A percentile compares a stretch with the other conserved stretches of the same genome.
Conservation (phyloP, 345 rosid genomes). For the Citrus inodora region DNA sequence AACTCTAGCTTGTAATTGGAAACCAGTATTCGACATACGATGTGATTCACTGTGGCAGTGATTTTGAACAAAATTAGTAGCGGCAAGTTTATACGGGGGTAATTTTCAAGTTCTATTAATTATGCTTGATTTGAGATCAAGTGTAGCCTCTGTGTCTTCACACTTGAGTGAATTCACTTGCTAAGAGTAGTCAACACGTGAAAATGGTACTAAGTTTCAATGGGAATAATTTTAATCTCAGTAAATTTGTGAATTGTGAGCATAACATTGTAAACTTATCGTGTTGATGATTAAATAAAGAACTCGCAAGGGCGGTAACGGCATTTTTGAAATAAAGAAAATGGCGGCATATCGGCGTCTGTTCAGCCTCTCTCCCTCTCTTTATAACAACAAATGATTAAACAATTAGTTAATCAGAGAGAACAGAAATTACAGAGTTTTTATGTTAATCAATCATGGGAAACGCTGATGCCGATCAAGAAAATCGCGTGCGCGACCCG, state of each 20-base stretch:
- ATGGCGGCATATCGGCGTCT: neutral
- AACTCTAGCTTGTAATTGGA: neutral
- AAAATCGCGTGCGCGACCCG: conserved; percentile 3
- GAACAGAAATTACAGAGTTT: neutral
- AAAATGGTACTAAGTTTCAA: too few species aligned
- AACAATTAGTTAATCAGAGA: neutral
- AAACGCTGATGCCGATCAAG: conserved; percentile 4
- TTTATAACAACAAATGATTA: neutral
- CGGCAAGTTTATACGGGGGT: neutral
- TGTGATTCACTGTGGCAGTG: neutral
- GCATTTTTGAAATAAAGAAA: conserved; percentile 6
- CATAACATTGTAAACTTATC: too few species aligned
- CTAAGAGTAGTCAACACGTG: too few species aligned
- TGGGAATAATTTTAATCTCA: too few species aligned
- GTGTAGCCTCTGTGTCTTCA: too few species aligned
- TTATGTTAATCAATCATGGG: neutral
- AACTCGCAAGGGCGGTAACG: conserved; percentile 9
- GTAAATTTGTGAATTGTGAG: too few species aligned
- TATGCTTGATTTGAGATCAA: too few species aligned
- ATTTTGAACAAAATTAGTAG: neutral
- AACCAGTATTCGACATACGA: neutral
- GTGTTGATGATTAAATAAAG: neutral
- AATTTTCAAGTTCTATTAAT: too few species aligned
- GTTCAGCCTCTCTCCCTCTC: neutral
- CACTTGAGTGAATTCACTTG: too few species aligned